These are phyloP conservation scores for Tricholoma flavovirens DNA, from an alignment of 768 basidiomycete genomes.

Conservation along the genomic window DNA sequence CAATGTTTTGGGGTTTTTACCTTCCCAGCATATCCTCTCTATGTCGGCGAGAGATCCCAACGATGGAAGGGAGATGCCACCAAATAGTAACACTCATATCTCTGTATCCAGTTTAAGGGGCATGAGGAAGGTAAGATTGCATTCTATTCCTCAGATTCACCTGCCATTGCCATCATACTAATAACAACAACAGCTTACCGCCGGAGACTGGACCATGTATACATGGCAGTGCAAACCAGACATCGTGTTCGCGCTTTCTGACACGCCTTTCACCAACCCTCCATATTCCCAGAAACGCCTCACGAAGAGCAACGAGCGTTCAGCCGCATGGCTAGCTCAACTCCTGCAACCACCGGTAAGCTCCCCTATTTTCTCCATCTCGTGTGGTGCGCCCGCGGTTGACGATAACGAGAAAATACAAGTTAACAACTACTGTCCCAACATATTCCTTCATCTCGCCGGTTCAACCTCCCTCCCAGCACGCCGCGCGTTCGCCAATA, in stretches of 20 bases:
- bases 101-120: slow-evolving; percentile 60
- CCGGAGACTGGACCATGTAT: slow-evolving; percentile 51
- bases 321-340: slow-evolving; percentile 54
- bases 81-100: slow-evolving; percentile 58
- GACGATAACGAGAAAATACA: neutral
- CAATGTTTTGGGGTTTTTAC: slow-evolving; percentile 1
- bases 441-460: slow-evolving; percentile 55
- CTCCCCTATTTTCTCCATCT: neutral
- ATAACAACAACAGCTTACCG: slow-evolving; percentile 38
- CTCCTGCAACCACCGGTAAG: slow-evolving; percentile 34
- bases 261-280: slow-evolving; percentile 58
- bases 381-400: slow-evolving; percentile 35
- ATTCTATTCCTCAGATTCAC: slow-evolving; percentile 2
- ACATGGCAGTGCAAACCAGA: slow-evolving; percentile 56
- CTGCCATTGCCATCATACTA: neutral
- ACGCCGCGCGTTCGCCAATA: slow-evolving; percentile 56
- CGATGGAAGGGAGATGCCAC: slow-evolving; percentile 62
- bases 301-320: slow-evolving; percentile 71
- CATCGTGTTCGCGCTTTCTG: slow-evolving; percentile 63
- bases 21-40: slow-evolving; percentile 27
- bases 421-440: neutral
- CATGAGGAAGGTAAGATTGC: slow-evolving; percentile 52
- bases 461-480: slow-evolving; percentile 54
- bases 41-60: slow-evolving; percentile 62
- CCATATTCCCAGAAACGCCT: slow-evolving; percentile 75